Evolutionary conservation across 805 yeast genomes (phyloP), one percentile per base, ranked within the genome.

Genomic region (Vanderwaltozyma tropicalis): DNA sequence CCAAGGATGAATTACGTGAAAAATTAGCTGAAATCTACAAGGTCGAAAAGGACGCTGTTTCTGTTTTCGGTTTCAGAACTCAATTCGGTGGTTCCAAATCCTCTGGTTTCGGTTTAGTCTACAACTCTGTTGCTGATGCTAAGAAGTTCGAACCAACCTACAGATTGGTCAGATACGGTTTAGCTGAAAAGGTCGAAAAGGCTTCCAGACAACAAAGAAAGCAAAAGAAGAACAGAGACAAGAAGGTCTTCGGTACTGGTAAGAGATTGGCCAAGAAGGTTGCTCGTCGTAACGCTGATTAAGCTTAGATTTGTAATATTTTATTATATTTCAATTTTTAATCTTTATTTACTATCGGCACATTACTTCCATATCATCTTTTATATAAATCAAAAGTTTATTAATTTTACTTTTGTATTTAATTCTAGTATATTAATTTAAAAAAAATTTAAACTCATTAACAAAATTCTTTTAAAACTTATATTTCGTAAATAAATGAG

Each of bases 61-160:
- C 97, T 52, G 98, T 89, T 59, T 92, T 92, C 67, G 97, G 97
- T 69, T 85, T 92, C 95, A 84, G 95, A 80, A 92, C 97, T 63
- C 94, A 86, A 73, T 92, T 76, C 72, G 99, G 99, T 85, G 99
- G 99, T 73, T 95, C 96, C 66, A 89, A 85, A 74, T 85, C 98
- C 54, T 81, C 96, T 54, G 99, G 99, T 69, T 92, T 92, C 74
- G 99, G 97, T 73, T 78, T 92, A 68, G 84, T 92, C 64, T 92
- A 92, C 89, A 89, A 86, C 82, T 84, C 95, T 60, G 85, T 77
- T 63, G 96, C 94, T 61, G 95, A 88, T 67, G 89, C 95, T 67
- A 85, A 88, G 82, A 88, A 80, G 72, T 89, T 92, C 71, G 99
- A 92, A 78, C 99, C 99, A 75, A 67, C 86, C 57, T 92, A 92